These are phyloP conservation scores for Inga oerstediana DNA, from an alignment of 306 rosid species.

Conservation along the genomic window DNA sequence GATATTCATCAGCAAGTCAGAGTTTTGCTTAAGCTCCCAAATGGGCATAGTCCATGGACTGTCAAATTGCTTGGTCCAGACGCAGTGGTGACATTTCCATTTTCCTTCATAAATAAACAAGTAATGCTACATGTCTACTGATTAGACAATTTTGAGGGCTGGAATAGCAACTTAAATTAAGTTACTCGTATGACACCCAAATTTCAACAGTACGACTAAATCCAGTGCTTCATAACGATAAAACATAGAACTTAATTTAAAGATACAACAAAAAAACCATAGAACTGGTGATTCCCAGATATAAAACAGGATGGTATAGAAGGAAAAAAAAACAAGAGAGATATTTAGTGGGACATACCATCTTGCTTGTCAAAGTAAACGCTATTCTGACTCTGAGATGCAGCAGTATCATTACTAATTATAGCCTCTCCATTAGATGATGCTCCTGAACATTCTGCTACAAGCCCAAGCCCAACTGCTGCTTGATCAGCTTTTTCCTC, in stretches of 20 bases:
- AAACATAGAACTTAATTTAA: not conserved
- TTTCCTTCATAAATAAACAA: conserved; percentile 53
- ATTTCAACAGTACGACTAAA: not conserved
- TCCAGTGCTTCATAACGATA: conserved; percentile 8
- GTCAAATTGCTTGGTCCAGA: conserved; percentile 52
- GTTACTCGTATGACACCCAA: not conserved
- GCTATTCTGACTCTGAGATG: conserved; percentile 30
- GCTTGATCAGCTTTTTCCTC: not conserved
- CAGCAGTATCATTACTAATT: not conserved
- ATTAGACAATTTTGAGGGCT: not conserved
- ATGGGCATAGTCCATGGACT: conserved; percentile 18
- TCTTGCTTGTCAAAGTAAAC: conserved; percentile 52
- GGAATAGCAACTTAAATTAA: not conserved
- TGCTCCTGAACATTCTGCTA: not conserved
- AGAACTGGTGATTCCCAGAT: not conserved
- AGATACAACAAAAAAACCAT: not conserved
- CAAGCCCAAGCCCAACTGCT: conserved; percentile 2
- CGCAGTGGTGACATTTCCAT: conserved; percentile 61
- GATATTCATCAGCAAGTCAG: conserved; percentile 41
- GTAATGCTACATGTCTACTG: conserved; percentile 25
- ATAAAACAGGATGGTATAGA: not conserved
- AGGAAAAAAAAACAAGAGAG: not conserved
- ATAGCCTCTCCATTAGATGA: conserved; percentile 35
- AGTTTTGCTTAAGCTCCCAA: conserved; percentile 31
- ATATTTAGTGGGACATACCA: conserved; percentile 28